Evolutionary conservation across 2,329 filamentous ascomycete genomes (phyloP).

Genomic region (Boeremia lycopersici): DNA sequence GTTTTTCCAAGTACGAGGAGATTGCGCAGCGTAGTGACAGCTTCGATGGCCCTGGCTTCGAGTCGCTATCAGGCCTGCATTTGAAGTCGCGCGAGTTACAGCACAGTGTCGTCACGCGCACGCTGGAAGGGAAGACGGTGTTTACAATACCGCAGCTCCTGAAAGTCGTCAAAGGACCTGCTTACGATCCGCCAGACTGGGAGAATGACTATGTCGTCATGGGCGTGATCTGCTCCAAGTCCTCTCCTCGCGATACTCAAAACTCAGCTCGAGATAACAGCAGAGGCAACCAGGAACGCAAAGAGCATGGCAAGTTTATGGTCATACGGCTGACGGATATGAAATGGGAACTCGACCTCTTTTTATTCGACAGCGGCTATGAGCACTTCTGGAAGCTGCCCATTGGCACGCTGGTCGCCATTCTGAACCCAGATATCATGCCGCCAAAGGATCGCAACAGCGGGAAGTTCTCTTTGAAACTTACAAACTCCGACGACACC

Average conservation of each 20-base stretch:
- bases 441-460: slow-evolving; percentile 81
- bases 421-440: slow-evolving; percentile 91
- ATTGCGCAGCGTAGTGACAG: slow-evolving; percentile 47
- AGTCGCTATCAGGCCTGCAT: slow-evolving; percentile 85
- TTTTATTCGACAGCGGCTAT: slow-evolving; percentile 89
- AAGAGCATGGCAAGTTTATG: slow-evolving; percentile 83
- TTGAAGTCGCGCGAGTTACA: slow-evolving; percentile 82
- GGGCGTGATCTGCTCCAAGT: slow-evolving; percentile 86
- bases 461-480: slow-evolving; percentile 81
- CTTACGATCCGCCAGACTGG: slow-evolving; percentile 78
- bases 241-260: slow-evolving; percentile 72
- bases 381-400: slow-evolving; percentile 93
- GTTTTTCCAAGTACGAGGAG: slow-evolving; percentile 35
- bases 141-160: slow-evolving; percentile 82
- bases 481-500: slow-evolving; percentile 85
- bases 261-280: slow-evolving; percentile 52
- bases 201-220: slow-evolving; percentile 91
- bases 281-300: slow-evolving; percentile 50
- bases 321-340: slow-evolving; percentile 85
- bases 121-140: slow-evolving; percentile 76
- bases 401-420: slow-evolving; percentile 86
- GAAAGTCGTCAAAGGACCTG: slow-evolving; percentile 78
- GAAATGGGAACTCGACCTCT: slow-evolving; percentile 88
- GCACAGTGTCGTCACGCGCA: slow-evolving; percentile 78
- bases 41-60: slow-evolving; percentile 63